Conservation (phyloP, 83 land plant species). For the Picea abies region DNA sequence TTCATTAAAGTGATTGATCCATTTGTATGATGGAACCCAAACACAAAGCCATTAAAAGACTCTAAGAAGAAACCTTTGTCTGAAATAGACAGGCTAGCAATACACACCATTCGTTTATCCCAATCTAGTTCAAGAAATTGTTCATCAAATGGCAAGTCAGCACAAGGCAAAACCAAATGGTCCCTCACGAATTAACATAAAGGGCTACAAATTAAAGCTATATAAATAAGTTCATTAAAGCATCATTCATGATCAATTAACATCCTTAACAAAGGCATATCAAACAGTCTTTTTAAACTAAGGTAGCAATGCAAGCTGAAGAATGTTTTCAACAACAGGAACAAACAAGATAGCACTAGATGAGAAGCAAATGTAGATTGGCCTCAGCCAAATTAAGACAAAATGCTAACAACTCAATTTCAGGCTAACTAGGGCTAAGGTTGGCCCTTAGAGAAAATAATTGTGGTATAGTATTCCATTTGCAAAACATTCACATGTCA, state of each 20-base stretch:
- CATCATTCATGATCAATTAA: slow-evolving; percentile 4
- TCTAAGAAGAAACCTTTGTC: background rate
- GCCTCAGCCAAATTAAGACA: background rate
- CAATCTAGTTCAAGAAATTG: background rate
- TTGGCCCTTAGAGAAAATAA: background rate
- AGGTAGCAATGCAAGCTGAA: background rate
- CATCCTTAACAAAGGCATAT: background rate
- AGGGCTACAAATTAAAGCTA: background rate
- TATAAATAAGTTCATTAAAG: background rate
- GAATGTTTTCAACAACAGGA: slow-evolving; percentile 9
- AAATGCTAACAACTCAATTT: background rate
- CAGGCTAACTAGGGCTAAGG: background rate
- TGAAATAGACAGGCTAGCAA: background rate
- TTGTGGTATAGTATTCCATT: background rate
- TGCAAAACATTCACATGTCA: background rate
- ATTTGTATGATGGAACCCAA: background rate
- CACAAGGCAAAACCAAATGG: background rate
- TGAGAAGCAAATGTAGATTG: background rate
- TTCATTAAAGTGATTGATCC: background rate
- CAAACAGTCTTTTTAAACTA: background rate
- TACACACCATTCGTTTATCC: background rate
- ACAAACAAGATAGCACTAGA: background rate
- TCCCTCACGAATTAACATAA: background rate
- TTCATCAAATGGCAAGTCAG: background rate
- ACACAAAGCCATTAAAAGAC: background rate